Conservation (phyloP, 2,329 filamentous ascomycete genomes). For the Colletotrichum incanum region DNA sequence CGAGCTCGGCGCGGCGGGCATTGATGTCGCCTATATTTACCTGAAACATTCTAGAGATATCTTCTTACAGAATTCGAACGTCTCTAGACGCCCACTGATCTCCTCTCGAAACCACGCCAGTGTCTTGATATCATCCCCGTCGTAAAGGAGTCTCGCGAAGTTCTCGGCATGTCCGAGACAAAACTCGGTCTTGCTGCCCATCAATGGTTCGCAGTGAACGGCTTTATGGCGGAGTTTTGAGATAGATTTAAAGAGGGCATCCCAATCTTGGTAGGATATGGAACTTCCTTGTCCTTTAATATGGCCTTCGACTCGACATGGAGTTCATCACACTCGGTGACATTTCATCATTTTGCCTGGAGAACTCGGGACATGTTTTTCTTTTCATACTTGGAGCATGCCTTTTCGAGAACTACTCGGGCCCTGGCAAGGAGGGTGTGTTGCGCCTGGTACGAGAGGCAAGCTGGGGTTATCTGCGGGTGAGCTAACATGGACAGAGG, state of each 20-base stretch:
- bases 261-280: background rate
- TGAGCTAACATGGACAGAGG: too few species aligned
- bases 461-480: background rate
- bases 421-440: background rate
- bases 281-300: background rate
- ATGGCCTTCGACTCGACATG: background rate
- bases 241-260: slow-evolving; percentile 7
- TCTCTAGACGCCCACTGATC: background rate
- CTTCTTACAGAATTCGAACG: background rate
- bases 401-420: background rate
- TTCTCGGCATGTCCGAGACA: background rate
- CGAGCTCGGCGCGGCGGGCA: background rate
- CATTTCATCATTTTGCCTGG: background rate
- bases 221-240: background rate
- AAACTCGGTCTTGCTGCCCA: background rate
- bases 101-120: background rate
- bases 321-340: slow-evolving; percentile 1
- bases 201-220: background rate
- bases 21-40: background rate
- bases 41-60: background rate
- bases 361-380: background rate
- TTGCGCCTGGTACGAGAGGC: slow-evolving; percentile 1
- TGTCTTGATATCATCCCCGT: slow-evolving; percentile 51
- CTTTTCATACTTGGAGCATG: background rate
- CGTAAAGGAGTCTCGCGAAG: slow-evolving; percentile 27